Base-by-base conservation (phyloP, 208 protist species). In the Crithidia bombi region DNA sequence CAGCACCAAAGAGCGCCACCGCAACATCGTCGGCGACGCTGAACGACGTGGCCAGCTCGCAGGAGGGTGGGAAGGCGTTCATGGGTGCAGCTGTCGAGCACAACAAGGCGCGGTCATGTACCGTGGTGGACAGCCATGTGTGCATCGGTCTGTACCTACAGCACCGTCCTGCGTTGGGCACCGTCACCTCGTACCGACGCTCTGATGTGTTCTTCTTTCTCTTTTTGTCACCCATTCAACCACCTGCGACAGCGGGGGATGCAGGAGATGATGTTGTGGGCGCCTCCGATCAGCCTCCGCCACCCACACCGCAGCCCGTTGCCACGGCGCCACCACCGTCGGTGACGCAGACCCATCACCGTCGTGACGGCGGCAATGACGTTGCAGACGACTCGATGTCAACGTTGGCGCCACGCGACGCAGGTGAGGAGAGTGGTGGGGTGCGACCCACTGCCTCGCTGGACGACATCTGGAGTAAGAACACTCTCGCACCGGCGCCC, bases 81-180 rank as follows among this genome's bases (percentile, higher is more conserved):
- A n/a, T n/a, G 5, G 33, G n/a, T 28, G 62, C 6, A 14, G 62
- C 55, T 1, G 7, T 57, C 7, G 43, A 32, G 2, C 35, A 28
- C 5, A 30, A 2, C 26, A 25, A n/a, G n/a, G 23, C 17, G n/a
- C 7, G 17, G 19, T 9, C 46, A 5, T 35, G 28, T 30, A 38
- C 2, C 21, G 32, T 70, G n/a, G 54, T 55, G 44, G 30, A 49
- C 32, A 62, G 44, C 17, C 65, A 70, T 33, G 54, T 70, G 11
- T 70, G 65, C 33, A 55, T 70, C 14, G 65, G 65, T 0, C 15
- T 70, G 10, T 70, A 63, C 26, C 44, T 70, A 41, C 38, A 70
- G 32, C 44, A 25, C 17, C 36, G 35, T 21, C 65, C 65, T 5
- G 30, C 30, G 0, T 35, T 44, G 1, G 51, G 47, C 32, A 15